Evolutionary conservation across 345 rosid genomes (phyloP), one percentile per base, ranked within the genome.

Genomic region (Cardamine chenopodiifolia): DNA sequence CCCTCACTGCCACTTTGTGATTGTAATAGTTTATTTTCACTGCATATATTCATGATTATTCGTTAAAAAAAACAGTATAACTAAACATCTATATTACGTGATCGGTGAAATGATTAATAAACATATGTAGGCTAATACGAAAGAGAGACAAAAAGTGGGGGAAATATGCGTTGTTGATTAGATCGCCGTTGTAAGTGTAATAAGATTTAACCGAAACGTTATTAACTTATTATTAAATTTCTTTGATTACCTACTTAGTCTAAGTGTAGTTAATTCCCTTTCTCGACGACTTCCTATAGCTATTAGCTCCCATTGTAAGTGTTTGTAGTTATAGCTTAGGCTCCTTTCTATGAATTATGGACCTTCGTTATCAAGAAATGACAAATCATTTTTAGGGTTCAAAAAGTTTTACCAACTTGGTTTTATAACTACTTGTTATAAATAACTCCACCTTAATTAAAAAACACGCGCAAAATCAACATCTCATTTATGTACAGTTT

Each of bases 71-170:
- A n/a, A n/a, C n/a, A n/a, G n/a, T n/a, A n/a, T n/a, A n/a, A n/a
- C n/a, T n/a, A n/a, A n/a, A n/a, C n/a, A n/a, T n/a, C n/a, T n/a
- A n/a, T n/a, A n/a, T n/a, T n/a, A n/a, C n/a, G n/a, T n/a, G n/a
- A n/a, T n/a, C n/a, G n/a, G n/a, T n/a, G n/a, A n/a, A n/a, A n/a
- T n/a, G n/a, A n/a, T n/a, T n/a, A n/a, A n/a, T n/a, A n/a, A n/a
- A n/a, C n/a, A n/a, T n/a, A n/a, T n/a, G n/a, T n/a, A n/a, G 66
- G 75, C 29, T 17, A 50, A 48, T 11, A 54, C 50, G 40, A 58
- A 35, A 70, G 47, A 55, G 23, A 40, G 57, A 20, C 34, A 69
- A 47, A 56, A 14, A 2, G 19, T 55, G 28, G 8, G 55, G 22
- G 39, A 58, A 70, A 26, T 44, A 44, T 22, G 35, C 47, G 75